phyloP scores from a whole-genome alignment of 768 basidiomycete species.

The Russula sp. region DNA sequence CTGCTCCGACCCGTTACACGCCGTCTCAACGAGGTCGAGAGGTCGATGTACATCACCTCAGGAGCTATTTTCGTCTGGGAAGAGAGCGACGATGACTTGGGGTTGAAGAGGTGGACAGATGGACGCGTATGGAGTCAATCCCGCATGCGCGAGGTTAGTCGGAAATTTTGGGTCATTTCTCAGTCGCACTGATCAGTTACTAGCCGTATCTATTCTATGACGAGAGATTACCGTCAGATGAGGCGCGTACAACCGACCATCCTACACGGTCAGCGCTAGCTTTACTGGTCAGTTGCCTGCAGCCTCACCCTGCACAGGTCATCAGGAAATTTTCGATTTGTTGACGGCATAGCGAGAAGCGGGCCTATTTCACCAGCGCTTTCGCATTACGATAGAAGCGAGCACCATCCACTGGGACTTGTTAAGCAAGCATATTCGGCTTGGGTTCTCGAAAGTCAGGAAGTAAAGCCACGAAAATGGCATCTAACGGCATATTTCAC shows the following conservation, averaged over 20 bases:
- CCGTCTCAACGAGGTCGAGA: constrained; percentile 60
- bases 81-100: constrained; percentile 62
- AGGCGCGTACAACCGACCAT: constrained; percentile 40
- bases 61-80: constrained; percentile 71
- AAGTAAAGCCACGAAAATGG: constrained; percentile 56
- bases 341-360: constrained; percentile 52
- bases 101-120: constrained; percentile 69
- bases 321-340: constrained; percentile 43
- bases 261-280: constrained; percentile 39
- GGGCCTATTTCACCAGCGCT: constrained; percentile 51
- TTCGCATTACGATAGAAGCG: constrained; percentile 56
- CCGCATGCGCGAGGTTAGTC: constrained; percentile 56
- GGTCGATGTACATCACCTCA: constrained; percentile 52
- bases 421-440: constrained; percentile 74
- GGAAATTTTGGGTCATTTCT: constrained; percentile 6
- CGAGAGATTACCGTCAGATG: constrained; percentile 51
- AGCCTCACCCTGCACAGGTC: constrained; percentile 31
- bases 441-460: constrained; percentile 49
- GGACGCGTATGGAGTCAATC: constrained; percentile 68
- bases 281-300: constrained; percentile 12
- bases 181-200: constrained; percentile 5
- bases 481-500: constrained; percentile 54
- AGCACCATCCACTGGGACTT: constrained; percentile 53
- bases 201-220: constrained; percentile 72
- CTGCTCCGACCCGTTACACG: constrained; percentile 48